Conservation (phyloP, 1,284 basidiomycete genomes). For the Apiotrichum mycotoxinovorans region DNA sequence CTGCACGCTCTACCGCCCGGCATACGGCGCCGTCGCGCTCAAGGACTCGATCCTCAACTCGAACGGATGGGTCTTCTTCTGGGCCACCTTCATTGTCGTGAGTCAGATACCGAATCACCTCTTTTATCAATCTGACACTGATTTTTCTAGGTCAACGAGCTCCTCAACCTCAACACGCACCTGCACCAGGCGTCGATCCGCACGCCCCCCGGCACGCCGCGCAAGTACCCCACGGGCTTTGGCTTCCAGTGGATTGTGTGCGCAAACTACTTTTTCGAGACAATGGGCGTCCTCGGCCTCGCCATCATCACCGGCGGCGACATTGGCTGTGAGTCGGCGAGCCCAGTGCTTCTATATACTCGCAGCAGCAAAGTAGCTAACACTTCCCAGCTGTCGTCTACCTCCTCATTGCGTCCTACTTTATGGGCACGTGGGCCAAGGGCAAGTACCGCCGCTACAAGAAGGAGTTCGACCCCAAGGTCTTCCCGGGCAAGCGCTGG, state of each 20-base stretch:
- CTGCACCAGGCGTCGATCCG: constrained; percentile 77
- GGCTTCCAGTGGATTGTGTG: constrained; percentile 81
- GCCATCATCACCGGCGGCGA: constrained; percentile 71
- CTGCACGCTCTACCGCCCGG: constrained; percentile 71
- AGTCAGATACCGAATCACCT: constrained; percentile 40
- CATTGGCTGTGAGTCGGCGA: constrained; percentile 60
- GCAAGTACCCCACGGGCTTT: constrained; percentile 73
- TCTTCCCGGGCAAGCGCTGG: constrained; percentile 46
- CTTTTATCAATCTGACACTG: neutral
- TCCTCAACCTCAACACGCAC: constrained; percentile 84
- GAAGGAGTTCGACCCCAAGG: constrained; percentile 82
- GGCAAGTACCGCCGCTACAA: constrained; percentile 91
- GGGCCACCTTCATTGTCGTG: constrained; percentile 70
- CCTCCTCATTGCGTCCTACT: constrained; percentile 61
- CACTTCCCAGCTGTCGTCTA: constrained; percentile 66
- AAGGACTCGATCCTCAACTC: constrained; percentile 66
- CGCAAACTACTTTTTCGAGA: constrained; percentile 96
- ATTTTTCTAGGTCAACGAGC: constrained; percentile 80
- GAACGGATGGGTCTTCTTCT: constrained; percentile 64
- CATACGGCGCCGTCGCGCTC: constrained; percentile 61
- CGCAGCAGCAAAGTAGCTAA: neutral
- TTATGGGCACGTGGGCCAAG: constrained; percentile 84
- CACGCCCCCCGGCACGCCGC: constrained; percentile 71
- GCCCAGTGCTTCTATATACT: neutral
- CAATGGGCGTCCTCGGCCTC: constrained; percentile 70